Conservation (phyloP, 2,329 filamentous ascomycete species). For the Ophiostoma australiae region DNA sequence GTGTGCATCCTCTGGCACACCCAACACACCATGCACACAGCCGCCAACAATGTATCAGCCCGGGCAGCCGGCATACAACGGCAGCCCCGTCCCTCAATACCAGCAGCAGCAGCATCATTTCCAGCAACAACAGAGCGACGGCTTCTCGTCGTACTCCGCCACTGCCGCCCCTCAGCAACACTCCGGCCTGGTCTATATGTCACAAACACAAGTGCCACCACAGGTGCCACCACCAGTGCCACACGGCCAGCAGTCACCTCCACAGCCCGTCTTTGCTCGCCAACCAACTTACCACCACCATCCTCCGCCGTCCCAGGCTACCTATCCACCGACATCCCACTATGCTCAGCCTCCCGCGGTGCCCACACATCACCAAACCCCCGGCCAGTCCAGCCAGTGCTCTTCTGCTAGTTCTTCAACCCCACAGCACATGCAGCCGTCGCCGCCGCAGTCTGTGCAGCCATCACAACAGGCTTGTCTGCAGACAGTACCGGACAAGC, state of each 20-base stretch:
- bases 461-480: background rate
- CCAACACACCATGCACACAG: background rate
- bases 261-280: background rate
- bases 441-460: background rate
- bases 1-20: background rate
- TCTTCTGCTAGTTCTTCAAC: background rate
- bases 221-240: too few species aligned
- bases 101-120: background rate
- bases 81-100: background rate
- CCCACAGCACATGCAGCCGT: background rate
- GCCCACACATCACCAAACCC: background rate
- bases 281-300: background rate
- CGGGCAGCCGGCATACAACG: background rate
- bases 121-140: background rate
- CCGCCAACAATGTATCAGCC: background rate
- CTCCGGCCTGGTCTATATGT: background rate
- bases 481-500: background rate
- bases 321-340: background rate
- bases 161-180: background rate
- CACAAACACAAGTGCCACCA: background rate
- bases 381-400: background rate
- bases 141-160: background rate
- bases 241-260: background rate
- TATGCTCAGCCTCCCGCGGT: background rate
- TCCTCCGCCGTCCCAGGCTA: background rate